These are phyloP conservation scores for Quercus suber DNA, from an alignment of 306 rosid genomes.

Conservation along the genomic window DNA sequence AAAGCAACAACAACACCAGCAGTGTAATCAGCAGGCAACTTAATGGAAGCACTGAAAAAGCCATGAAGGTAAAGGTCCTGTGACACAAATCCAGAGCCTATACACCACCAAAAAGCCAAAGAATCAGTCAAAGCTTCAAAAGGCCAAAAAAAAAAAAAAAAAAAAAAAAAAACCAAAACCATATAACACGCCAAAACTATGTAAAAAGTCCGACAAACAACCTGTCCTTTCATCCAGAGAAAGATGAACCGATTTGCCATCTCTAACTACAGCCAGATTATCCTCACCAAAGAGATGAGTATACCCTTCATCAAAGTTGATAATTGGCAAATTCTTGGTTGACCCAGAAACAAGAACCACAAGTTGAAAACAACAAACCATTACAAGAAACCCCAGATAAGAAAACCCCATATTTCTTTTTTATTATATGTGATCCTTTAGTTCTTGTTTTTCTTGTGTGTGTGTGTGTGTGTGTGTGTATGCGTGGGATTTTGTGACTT, in stretches of 20 bases:
- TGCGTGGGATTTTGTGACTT: neutral
- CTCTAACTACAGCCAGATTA: conserved; percentile 59
- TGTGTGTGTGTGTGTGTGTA: neutral
- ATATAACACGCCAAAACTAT: neutral
- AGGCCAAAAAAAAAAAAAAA: neutral
- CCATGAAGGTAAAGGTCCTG: conserved; percentile 92
- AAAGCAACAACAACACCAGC: conserved; percentile 98
- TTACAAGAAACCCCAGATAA: conserved; percentile 30
- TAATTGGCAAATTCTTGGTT: conserved; percentile 43
- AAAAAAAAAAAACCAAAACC: neutral
- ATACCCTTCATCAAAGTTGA: conserved; percentile 83
- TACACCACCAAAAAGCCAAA: conserved; percentile 3
- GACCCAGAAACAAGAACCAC: conserved; percentile 44
- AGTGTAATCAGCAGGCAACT: conserved; percentile 89
- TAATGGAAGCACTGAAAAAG: conserved; percentile 84
- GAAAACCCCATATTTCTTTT: conserved; percentile 37
- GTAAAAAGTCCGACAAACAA: conserved; percentile 11
- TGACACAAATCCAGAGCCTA: conserved; percentile 96
- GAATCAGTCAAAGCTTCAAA: neutral
- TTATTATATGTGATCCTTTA: conserved; percentile 15
- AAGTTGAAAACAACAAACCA: conserved; percentile 20
- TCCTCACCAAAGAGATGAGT: conserved; percentile 72
- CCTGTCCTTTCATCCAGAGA: conserved; percentile 81
- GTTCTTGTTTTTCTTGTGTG: neutral
- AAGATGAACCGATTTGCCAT: conserved; percentile 86